phyloP scores from a whole-genome alignment of 78 protist species.

The Fonticula alba region DNA sequence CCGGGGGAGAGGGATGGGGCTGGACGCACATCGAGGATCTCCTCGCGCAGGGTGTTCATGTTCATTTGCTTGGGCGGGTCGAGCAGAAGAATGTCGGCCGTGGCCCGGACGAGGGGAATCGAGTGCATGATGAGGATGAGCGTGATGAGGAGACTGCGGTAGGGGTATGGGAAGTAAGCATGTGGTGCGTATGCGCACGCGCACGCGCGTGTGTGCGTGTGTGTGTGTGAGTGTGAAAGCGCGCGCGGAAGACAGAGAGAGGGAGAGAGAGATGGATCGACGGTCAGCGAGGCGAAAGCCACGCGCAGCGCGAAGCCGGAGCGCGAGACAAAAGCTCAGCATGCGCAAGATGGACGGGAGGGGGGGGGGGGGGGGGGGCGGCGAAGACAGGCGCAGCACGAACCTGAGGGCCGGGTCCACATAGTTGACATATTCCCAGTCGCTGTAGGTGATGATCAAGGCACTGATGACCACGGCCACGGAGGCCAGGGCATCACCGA shows the following conservation, averaged over 20 bases:
- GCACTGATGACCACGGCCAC: constrained; percentile 47
- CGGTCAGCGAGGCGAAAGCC: too few relatives aligned
- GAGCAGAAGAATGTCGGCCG: not conserved
- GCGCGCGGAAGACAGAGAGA: too few relatives aligned
- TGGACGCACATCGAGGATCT: not conserved
- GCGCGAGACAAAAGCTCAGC: too few relatives aligned
- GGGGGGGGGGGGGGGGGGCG: not conserved
- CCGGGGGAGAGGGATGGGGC: not conserved
- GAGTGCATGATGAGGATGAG: not conserved
- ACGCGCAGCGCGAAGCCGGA: too few relatives aligned
- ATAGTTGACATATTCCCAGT: too few relatives aligned
- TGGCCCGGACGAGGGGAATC: not conserved
- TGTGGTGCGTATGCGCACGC: too few relatives aligned
- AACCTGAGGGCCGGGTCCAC: too few relatives aligned
- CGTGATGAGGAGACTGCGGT: not conserved
- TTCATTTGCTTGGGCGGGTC: not conserved
- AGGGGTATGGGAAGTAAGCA: too few relatives aligned
- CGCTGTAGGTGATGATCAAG: too few relatives aligned
- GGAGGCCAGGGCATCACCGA: constrained; percentile 64
- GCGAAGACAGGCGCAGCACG: constrained; percentile 5
- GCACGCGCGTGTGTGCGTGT: too few relatives aligned
- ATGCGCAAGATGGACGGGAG: not conserved
- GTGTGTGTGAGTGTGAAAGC: too few relatives aligned
- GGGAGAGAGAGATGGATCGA: too few relatives aligned
- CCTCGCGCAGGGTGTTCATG: not conserved